phyloP scores from a whole-genome alignment of 2,329 filamentous ascomycete genomes.

The Nigrograna mackinnonii region DNA sequence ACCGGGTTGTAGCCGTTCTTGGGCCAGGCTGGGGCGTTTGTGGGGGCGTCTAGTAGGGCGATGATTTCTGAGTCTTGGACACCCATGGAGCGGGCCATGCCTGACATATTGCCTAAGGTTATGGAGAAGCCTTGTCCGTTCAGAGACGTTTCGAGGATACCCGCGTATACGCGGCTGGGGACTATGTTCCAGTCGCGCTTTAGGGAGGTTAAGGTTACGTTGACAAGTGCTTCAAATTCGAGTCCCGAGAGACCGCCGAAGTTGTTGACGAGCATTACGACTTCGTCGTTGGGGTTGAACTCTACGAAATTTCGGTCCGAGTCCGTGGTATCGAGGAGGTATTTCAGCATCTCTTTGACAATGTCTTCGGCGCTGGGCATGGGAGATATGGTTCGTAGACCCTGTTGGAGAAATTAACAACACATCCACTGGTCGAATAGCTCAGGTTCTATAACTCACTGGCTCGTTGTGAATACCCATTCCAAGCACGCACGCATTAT shows the following conservation, averaged over 20 bases:
- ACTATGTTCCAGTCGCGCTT: slow-evolving; percentile 53
- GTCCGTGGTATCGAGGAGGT: slow-evolving; percentile 52
- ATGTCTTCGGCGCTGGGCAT: slow-evolving; percentile 55
- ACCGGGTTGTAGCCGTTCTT: slow-evolving; percentile 48
- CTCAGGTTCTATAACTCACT: slow-evolving; percentile 27
- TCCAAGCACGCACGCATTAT: slow-evolving; percentile 43
- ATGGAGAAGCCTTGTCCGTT: slow-evolving; percentile 62
- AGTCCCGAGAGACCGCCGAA: slow-evolving; percentile 53
- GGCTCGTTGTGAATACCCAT: slow-evolving; percentile 59
- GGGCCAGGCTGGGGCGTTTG: slow-evolving; percentile 56
- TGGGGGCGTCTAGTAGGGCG: slow-evolving; percentile 53
- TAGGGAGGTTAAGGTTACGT: slow-evolving; percentile 45
- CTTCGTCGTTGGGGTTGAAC: slow-evolving; percentile 50
- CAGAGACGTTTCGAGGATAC: slow-evolving; percentile 56
- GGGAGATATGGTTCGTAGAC: slow-evolving; percentile 49
- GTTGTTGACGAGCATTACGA: slow-evolving; percentile 53
- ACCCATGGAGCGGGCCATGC: slow-evolving; percentile 46
- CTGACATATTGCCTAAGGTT: slow-evolving; percentile 56
- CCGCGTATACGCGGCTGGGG: slow-evolving; percentile 52
- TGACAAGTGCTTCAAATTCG: slow-evolving; percentile 52
- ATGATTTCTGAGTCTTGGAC: slow-evolving; percentile 47
- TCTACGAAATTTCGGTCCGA: slow-evolving; percentile 53
- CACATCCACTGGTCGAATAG: not conserved
- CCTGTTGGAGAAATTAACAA: slow-evolving; percentile 24
- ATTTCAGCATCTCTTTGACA: slow-evolving; percentile 52